phyloP scores from a whole-genome alignment of 495 filamentous ascomycete genomes.

The Alectoria sarmentosa region DNA sequence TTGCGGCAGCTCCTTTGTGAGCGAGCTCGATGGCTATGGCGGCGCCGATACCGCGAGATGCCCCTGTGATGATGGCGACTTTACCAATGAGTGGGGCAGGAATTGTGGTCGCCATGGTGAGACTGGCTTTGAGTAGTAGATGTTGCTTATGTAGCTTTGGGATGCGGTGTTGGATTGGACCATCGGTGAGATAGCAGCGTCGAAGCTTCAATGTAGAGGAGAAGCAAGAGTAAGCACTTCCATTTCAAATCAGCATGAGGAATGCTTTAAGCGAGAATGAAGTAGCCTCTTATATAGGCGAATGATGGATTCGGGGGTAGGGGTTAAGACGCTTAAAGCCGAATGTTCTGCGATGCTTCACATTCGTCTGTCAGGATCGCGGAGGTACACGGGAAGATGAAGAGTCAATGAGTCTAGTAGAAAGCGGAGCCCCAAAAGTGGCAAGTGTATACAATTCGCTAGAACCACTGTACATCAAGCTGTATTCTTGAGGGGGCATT shows the following conservation, averaged over 20 bases:
- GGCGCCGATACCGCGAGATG: conserved; percentile 45
- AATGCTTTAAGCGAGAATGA: background rate
- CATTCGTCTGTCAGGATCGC: background rate
- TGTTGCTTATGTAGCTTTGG: background rate
- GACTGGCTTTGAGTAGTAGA: background rate
- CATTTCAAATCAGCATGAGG: background rate
- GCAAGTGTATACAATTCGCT: too few relatives aligned
- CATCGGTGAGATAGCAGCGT: background rate
- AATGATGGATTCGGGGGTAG: background rate
- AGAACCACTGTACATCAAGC: too few relatives aligned
- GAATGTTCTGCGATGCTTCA: background rate
- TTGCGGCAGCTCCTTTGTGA: conserved; percentile 40
- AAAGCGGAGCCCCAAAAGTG: too few relatives aligned
- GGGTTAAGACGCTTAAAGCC: background rate
- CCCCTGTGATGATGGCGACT: conserved; percentile 45
- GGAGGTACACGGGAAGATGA: too few relatives aligned
- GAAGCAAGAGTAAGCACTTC: background rate
- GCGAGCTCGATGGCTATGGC: conserved; percentile 44
- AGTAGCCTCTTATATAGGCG: background rate
- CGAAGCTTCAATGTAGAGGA: background rate
- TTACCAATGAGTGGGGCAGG: conserved; percentile 40
- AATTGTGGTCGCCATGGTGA: background rate
- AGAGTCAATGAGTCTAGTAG: too few relatives aligned
- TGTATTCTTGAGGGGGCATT: too few relatives aligned
- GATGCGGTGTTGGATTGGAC: background rate